Conservation (phyloP, 2,329 filamentous ascomycete species). For the Nigrograna mackinnonii region DNA sequence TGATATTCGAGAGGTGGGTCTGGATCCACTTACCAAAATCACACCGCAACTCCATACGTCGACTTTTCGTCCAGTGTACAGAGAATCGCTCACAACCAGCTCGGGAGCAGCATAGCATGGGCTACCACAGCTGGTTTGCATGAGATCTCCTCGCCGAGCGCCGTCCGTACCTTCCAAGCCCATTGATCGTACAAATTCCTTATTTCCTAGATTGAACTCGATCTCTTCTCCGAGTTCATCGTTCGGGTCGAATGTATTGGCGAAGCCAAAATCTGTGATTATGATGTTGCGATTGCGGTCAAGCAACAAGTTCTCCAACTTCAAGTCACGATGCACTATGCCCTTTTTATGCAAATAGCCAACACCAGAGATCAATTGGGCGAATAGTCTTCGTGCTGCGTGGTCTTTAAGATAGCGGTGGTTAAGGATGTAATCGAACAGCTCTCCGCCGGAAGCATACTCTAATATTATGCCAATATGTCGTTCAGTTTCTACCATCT, state of each 20-base stretch:
- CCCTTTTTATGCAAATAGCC: constrained; percentile 98
- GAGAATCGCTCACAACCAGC: constrained; percentile 92
- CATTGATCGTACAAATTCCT: constrained; percentile 83
- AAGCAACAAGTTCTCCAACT: constrained; percentile 91
- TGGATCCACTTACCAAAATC: constrained; percentile 82
- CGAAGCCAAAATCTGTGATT: constrained; percentile 98
- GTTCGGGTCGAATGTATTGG: constrained; percentile 89
- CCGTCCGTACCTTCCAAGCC: constrained; percentile 84
- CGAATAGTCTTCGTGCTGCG: constrained; percentile 86
- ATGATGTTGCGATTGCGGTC: constrained; percentile 99
- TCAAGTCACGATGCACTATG: constrained; percentile 95
- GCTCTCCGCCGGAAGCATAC: constrained; percentile 94
- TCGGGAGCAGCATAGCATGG: constrained; percentile 97
- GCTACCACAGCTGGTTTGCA: constrained; percentile 98
- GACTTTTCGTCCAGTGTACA: constrained; percentile 97
- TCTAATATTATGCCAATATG: constrained; percentile 98
- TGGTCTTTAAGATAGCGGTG: constrained; percentile 96
- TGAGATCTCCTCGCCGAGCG: constrained; percentile 84
- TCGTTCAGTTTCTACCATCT: constrained; percentile 97
- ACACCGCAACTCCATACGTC: constrained; percentile 99
- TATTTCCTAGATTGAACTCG: constrained; percentile 82
- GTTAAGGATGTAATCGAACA: constrained; percentile 98
- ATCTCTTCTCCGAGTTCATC: constrained; percentile 91
- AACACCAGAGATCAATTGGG: constrained; percentile 93
- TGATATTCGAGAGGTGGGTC: no score